Conservation (phyloP, 208 protist species). For the Trichomonas gallinae region DNA sequence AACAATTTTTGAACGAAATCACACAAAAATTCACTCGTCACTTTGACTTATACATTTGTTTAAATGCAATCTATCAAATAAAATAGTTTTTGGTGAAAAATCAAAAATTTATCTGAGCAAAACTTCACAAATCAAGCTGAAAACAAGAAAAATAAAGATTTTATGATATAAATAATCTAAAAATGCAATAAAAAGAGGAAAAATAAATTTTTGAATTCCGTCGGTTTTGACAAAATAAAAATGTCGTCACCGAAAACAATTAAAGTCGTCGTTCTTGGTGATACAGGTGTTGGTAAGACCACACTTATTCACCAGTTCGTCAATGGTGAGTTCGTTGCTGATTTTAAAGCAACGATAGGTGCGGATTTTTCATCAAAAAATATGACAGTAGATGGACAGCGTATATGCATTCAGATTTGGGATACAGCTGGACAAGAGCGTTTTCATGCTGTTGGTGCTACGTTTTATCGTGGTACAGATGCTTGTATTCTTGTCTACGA, state of each 20-base stretch:
- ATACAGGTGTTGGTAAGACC: conserved; percentile 12
- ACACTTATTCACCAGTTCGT: not conserved
- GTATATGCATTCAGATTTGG: not conserved
- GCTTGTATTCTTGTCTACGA: conserved; percentile 16
- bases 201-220: no score
- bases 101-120: no score
- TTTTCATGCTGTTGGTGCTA: not conserved
- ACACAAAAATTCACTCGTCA: no score
- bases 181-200: no score
- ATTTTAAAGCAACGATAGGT: not conserved
- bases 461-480: not conserved
- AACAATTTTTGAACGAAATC: no score
- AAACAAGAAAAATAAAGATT: no score
- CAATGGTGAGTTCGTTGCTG: not conserved
- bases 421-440: conserved; percentile 21
- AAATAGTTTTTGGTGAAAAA: no score
- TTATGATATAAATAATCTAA: no score
- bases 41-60: no score
- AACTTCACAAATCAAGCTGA: no score
- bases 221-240: no score
- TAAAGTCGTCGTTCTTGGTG: not conserved
- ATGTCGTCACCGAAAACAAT: not conserved
- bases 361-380: not conserved
- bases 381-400: not conserved
- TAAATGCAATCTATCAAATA: no score